A percentile compares a stretch with the other conserved stretches of the same genome.
phyloP scores from a whole-genome alignment of 2,329 filamentous ascomycete species.

The Diaporthe aspalathi region DNA sequence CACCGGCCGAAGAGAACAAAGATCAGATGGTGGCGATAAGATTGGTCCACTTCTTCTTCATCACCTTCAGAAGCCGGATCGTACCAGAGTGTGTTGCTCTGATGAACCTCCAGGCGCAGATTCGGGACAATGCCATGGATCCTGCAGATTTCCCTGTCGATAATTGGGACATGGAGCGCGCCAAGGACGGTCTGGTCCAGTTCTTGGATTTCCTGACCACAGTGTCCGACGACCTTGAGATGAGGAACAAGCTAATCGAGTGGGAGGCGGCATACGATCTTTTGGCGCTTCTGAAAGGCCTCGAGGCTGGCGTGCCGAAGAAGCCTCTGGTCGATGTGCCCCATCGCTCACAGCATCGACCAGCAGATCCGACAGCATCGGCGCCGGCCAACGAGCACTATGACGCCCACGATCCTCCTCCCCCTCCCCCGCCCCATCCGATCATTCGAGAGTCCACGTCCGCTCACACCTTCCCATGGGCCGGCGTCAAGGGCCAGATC shows the following conservation, averaged over 20 bases:
- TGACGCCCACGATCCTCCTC: conserved; percentile 51
- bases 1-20: conserved; percentile 58
- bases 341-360: conserved; percentile 52
- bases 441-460: conserved; percentile 60
- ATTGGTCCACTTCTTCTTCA: conserved; percentile 89
- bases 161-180: conserved; percentile 96
- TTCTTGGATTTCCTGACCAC: conserved; percentile 95
- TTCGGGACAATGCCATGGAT: conserved; percentile 79
- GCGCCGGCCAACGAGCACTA: conserved; percentile 51
- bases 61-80: conserved; percentile 90
- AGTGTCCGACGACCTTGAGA: conserved; percentile 84
- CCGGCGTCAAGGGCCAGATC: conserved; percentile 89
- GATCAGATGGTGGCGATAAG: conserved; percentile 68
- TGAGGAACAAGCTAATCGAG: conserved; percentile 86
- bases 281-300: conserved; percentile 84
- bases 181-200: conserved; percentile 93
- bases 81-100: conserved; percentile 95
- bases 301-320: conserved; percentile 89
- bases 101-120: conserved; percentile 92
- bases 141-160: conserved; percentile 93
- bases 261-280: conserved; percentile 94
- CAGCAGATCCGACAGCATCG: conserved; percentile 42
- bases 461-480: conserved; percentile 73
- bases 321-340: conserved; percentile 71
- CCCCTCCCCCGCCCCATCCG: conserved; percentile 61